Evolutionary conservation across 371 early-diverging fungal genomes (phyloP).

Genomic region (Rhizopus delemar): DNA sequence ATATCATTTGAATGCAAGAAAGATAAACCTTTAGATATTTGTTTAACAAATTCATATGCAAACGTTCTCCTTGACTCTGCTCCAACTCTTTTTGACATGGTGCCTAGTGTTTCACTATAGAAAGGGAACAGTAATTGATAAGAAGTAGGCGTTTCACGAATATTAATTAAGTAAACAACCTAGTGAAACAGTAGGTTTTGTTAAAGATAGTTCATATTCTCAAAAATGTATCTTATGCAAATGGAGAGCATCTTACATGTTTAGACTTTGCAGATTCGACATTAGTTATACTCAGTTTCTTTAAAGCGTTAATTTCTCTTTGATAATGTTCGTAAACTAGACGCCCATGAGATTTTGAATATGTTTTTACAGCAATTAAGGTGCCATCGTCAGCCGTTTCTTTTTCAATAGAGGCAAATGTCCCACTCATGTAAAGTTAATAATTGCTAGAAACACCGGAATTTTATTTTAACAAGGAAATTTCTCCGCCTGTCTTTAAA

Average conservation of each 20-base stretch:
- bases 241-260: conserved; percentile 25
- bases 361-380: conserved; percentile 45
- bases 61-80: conserved; percentile 2
- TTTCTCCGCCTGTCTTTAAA: background rate
- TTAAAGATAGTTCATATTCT: too few relatives aligned
- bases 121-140: conserved; percentile 35
- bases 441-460: too few relatives aligned
- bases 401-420: conserved; percentile 41
- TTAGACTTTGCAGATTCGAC: conserved; percentile 20
- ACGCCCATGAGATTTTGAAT: conserved; percentile 35
- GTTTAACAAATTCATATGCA: conserved; percentile 33
- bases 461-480: background rate
- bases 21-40: conserved; percentile 59
- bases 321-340: conserved; percentile 36
- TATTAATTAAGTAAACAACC: conserved; percentile 34
- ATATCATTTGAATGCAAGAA: conserved; percentile 64
- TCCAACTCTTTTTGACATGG: background rate
- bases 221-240: too few relatives aligned
- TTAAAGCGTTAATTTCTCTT: conserved; percentile 40
- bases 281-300: conserved; percentile 22
- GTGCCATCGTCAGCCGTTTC: conserved; percentile 4
- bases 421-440: conserved; percentile 19
- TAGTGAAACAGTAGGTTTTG: conserved; percentile 1
- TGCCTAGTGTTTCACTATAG: conserved; percentile 26
- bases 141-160: conserved; percentile 16